Base-by-base conservation (phyloP, 1,284 basidiomycete genomes). In the Trichosporon ovoides region DNA sequence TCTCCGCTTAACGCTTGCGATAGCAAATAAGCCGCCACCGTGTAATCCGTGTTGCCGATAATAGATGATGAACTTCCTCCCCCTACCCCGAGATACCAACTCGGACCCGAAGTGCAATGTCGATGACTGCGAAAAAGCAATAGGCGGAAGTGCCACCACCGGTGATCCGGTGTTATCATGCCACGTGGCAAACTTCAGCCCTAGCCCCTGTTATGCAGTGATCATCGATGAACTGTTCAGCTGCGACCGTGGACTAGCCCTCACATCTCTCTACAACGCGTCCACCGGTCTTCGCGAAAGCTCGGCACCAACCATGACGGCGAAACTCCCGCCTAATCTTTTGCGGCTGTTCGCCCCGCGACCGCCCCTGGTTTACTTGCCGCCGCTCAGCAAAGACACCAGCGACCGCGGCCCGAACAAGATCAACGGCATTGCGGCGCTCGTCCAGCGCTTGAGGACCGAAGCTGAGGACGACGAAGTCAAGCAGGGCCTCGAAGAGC, bases 291-390 rank as follows among this genome's bases (percentile, higher is more conserved):
- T 22, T 13, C 14, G 16, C 20, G 22, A 22, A 31, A 37, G 22
- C 28, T 4, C 46, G 38, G 28, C 22, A 35, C 20, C 53, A 22
- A 50, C 51, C 37, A 80, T 80, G 77, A 92, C 91, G 9, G 87
- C 92, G 77, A 82, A 94, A 38, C 83, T 97, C 43, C 93, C 93
- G 7, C 91, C 91, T 10, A 95, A 96, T 77, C 84, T 97, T 53
- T 84, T 96, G 74, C 91, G 92, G 76, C 87, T 97, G 65, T 97
- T 97, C 74, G 88, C 91, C 0, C 92, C 93, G 14, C 85, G 93
- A 16, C 89, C 92, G 1, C 88, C 87, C 3, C 82, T 95, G 1
- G 87, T 87, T 0, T 96, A 91, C 74, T 73, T 86, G 38, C 86
- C 90, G 31, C 91, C 93, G 1, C 80, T 91, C 28, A 90, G 88